Percentiles rank a stretch among this genome's conserved stretches.
Evolutionary conservation across 1,284 basidiomycete species (phyloP).

Genomic region (Phylloboletellus chloephorus): DNA sequence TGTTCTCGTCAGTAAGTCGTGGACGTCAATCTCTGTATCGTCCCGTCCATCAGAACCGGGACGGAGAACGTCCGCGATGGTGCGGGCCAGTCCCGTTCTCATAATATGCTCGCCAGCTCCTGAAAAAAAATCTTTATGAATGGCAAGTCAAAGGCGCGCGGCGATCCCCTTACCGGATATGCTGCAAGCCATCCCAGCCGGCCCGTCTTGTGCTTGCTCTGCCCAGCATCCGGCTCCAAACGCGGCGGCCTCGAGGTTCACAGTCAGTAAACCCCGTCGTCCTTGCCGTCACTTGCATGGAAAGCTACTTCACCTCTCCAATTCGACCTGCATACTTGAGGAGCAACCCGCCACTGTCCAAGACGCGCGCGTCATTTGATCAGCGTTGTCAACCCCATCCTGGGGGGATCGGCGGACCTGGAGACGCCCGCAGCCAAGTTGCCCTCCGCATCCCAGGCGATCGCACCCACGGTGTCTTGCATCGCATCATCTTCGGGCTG

Average conservation of each 20-base stretch:
- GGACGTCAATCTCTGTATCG: conserved; percentile 35
- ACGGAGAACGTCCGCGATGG: conserved; percentile 37
- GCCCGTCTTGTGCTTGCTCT: conserved; percentile 28
- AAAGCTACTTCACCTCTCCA: conserved; percentile 51
- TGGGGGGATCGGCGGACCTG: conserved; percentile 39
- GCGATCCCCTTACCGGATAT: conserved; percentile 49
- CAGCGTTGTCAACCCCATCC: background rate
- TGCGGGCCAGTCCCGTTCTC: conserved; percentile 40
- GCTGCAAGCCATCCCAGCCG: conserved; percentile 52
- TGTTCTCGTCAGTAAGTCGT: conserved; percentile 35
- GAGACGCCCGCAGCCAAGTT: conserved; percentile 67
- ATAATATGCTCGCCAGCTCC: conserved; percentile 54
- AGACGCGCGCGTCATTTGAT: too few species aligned
- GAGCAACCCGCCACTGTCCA: conserved; percentile 60
- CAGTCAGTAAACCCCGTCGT: conserved; percentile 1
- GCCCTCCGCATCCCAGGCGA: conserved; percentile 43
- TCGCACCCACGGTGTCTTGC: conserved; percentile 75
- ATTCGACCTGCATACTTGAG: conserved; percentile 66
- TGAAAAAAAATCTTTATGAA: conserved; percentile 37
- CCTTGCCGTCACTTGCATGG: background rate
- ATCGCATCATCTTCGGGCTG: conserved; percentile 32
- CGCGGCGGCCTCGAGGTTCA: conserved; percentile 44
- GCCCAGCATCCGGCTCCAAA: conserved; percentile 74
- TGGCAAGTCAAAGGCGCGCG: conserved; percentile 37
- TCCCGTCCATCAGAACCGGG: conserved; percentile 11